Base-by-base conservation (phyloP, 1,139 yeast species). In the Zygoascus meyerae region DNA sequence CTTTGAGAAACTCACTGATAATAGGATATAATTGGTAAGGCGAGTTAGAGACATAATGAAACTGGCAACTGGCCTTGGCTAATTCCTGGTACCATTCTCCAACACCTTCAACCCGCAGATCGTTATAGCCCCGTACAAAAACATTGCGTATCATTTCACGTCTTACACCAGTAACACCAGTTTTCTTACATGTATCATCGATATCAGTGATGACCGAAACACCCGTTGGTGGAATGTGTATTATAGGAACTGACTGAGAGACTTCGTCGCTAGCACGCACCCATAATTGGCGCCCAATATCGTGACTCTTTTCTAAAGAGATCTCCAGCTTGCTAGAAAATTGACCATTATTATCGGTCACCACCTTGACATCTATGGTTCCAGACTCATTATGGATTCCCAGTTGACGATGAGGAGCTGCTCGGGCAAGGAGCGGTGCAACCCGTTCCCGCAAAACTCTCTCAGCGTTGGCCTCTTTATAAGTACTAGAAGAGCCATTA, bases 21-120 rank as follows among this genome's bases (percentile, higher is more conserved):
- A 82, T 74, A 9, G 82, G 75, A 63, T 74, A 89, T 32, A 92
- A 67, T 64, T 90, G 97, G 80, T 95, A 85, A 0, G 99, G 99
- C 1, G 95, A 83, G 64, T 94, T 94, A 5, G 97, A 89, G 1
- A 94, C 97, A 61, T 92, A 94, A 62, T 89, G 96, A 60, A 86
- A 81, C 30, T 79, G 71, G 9, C 83, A 74, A 5, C 78, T 72
- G 10, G 57, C 54, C 30, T 39, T 36, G 16, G 57, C 55, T 53
- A 80, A 58, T 54, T 67, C 58, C 40, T 70, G 61, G 61, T 79
- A 87, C 90, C 95, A 87, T 29, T 73, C 71, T 1, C 84, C 75
- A 34, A 92, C 82, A 0, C 86, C 82, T 0, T 86, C 83, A 16
- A 94, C 78, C 44, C 72, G 74, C 79, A 95, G 83, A 18, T 74